Evolutionary conservation across 768 basidiomycete species (phyloP).

Genomic region (Psilocybe tampanensis): DNA sequence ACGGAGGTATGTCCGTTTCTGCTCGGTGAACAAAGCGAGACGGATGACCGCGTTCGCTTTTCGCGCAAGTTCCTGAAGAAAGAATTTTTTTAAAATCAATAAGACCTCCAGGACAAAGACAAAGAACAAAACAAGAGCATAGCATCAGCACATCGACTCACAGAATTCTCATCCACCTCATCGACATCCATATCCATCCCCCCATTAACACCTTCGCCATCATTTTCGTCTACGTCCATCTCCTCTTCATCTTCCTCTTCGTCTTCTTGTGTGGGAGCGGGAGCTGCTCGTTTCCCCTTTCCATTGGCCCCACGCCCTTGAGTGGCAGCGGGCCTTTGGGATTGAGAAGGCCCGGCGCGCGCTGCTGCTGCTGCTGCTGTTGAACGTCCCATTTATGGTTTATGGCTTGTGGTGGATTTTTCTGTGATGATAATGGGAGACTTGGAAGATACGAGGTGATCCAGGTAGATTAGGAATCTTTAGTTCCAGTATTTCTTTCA

Average conservation of each 20-base stretch:
- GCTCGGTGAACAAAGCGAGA: slow-evolving; percentile 81
- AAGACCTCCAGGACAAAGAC: too few relatives aligned
- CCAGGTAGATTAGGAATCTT: too few relatives aligned
- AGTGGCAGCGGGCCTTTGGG: slow-evolving; percentile 31
- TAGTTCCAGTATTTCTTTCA: too few relatives aligned
- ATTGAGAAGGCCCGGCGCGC: slow-evolving; percentile 43
- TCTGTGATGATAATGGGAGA: not conserved
- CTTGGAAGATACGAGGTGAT: too few relatives aligned
- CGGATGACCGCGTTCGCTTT: slow-evolving; percentile 76
- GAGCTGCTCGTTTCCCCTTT: slow-evolving; percentile 17
- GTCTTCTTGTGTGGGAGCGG: slow-evolving; percentile 26
- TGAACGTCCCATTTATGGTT: slow-evolving; percentile 43
- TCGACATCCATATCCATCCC: slow-evolving; percentile 36
- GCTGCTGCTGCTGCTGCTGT: slow-evolving; percentile 33
- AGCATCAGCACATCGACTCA: slow-evolving; percentile 11
- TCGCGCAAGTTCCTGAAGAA: slow-evolving; percentile 58
- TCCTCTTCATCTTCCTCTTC: slow-evolving; percentile 37
- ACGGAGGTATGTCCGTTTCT: slow-evolving; percentile 63
- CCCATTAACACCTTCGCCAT: slow-evolving; percentile 39
- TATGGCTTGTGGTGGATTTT: too few relatives aligned
- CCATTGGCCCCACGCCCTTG: slow-evolving; percentile 29
- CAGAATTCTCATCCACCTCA: slow-evolving; percentile 31
- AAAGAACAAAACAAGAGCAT: too few relatives aligned
- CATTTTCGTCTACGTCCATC: slow-evolving; percentile 30
- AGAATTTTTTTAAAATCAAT: not conserved